phyloP scores from a whole-genome alignment of 148 eudicot genomes.

The Fagopyrum esculentum region DNA sequence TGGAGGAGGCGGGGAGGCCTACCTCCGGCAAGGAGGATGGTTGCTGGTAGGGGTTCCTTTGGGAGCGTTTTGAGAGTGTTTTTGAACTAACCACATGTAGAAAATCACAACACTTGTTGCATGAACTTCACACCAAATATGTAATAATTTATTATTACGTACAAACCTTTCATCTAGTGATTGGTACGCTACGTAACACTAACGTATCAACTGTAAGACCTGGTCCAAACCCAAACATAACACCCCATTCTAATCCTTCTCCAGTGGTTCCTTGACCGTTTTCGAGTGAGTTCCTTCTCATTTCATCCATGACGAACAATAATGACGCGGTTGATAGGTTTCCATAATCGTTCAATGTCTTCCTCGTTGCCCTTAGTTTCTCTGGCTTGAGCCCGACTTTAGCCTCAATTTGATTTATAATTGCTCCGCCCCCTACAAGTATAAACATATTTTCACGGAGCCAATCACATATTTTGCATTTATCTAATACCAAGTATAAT shows the following conservation, averaged over 20 bases:
- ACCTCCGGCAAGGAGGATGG: too few relatives aligned
- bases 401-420: slow-evolving; percentile 28
- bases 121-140: too few relatives aligned
- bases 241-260: slow-evolving; percentile 32
- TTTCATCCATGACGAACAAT: slow-evolving; percentile 28
- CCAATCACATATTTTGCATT: too few relatives aligned
- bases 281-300: slow-evolving; percentile 23
- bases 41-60: too few relatives aligned
- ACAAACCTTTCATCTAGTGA: not conserved
- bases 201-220: slow-evolving; percentile 34
- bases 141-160: too few relatives aligned
- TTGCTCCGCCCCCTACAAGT: slow-evolving; percentile 20
- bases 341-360: slow-evolving; percentile 26
- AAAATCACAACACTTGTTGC: too few relatives aligned
- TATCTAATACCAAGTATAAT: too few relatives aligned
- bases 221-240: slow-evolving; percentile 33
- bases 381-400: slow-evolving; percentile 20
- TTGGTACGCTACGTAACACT: slow-evolving; percentile 30
- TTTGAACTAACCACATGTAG: too few relatives aligned
- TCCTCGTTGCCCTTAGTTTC: slow-evolving; percentile 19
- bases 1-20: too few relatives aligned
- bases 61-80: too few relatives aligned
- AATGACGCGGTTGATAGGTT: slow-evolving; percentile 35
- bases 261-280: slow-evolving; percentile 28
- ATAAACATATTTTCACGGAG: too few relatives aligned